phyloP scores from a whole-genome alignment of 139 green algal genomes.

The Chlamydomonas sp. region DNA sequence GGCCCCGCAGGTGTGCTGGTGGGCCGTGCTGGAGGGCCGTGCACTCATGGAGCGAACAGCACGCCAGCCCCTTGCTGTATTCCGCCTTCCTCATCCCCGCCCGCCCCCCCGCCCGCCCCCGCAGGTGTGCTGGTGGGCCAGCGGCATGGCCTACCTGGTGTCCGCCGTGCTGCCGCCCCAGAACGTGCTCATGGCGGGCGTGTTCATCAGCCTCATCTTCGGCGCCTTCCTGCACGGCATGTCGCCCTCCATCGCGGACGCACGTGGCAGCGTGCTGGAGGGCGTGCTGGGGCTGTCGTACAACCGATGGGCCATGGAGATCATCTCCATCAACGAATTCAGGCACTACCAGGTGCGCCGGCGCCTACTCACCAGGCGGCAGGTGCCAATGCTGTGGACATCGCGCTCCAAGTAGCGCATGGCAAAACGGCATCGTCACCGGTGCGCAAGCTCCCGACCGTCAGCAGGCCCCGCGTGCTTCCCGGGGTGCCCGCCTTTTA shows the following conservation, averaged over 20 bases:
- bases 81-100: too few relatives aligned
- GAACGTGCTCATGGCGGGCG: conserved; percentile 51
- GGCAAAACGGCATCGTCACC: background rate
- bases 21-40: too few relatives aligned
- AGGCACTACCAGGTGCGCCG: conserved; percentile 39
- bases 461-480: too few relatives aligned
- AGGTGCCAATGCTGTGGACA: background rate
- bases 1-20: too few relatives aligned
- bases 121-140: conserved; percentile 54
- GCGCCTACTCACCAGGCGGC: background rate
- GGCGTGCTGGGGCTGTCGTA: conserved; percentile 49
- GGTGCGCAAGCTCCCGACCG: background rate
- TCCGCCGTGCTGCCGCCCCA: conserved; percentile 39
- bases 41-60: too few relatives aligned
- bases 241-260: conserved; percentile 21
- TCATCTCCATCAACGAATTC: conserved; percentile 43
- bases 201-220: conserved; percentile 57
- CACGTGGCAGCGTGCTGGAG: conserved; percentile 43
- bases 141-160: conserved; percentile 54
- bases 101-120: too few relatives aligned
- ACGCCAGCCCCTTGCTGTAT: too few relatives aligned
- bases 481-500: too few relatives aligned
- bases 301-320: conserved; percentile 56
- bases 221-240: conserved; percentile 59
- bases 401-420: background rate